Evolutionary conservation across 108 stramenopile species (phyloP), one percentile per base, ranked within the genome.

Genomic region (Skeletonema grethae): DNA sequence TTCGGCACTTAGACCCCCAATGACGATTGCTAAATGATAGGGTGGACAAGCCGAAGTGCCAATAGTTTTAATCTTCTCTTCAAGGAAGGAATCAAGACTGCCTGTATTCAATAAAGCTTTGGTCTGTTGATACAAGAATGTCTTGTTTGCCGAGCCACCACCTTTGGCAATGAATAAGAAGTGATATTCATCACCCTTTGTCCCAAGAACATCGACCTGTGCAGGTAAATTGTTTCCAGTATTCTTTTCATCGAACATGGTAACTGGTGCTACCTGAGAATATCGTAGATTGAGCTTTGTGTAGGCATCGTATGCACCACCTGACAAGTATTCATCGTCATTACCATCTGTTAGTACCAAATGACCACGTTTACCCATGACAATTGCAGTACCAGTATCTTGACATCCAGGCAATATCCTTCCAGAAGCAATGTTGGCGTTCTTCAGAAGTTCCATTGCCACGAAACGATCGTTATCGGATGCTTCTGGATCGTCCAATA

Each of bases 131-230:
- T 94, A 97, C 57, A 98, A 67, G 74, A 97, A 98, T 10, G 97
- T 97, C 73, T 98, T 98, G 85, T 98, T 98, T 20, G 97, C 97
- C 32, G 90, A 92, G 11, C 97, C 97, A 30, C 97, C 97, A 18
- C 97, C 97, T 84, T 98, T 98, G 75, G 97, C 97, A 61, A 98
- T 96, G 69, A 97, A 98, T 57, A 93, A 76, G 63, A 98, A 98
- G 65, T 92, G 76, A 78, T 98, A 98, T 70, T 90, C 90, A 63
- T 84, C 77, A 11, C 97, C 97, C 53, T 90, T 80, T 36, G 86
- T 75, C 25, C 95, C 94, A 57, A 92, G 89, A 16, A 98, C 55
- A 70, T 98, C 97, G 48, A 98, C 79, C 75, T 98, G 97, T 24
- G 97, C 97, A 9, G 97, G 97, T 67, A 98, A 70, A 69, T 98